Evolutionary conservation across 1,284 basidiomycete genomes (phyloP).

Genomic region (Cryptococcus hybrid): DNA sequence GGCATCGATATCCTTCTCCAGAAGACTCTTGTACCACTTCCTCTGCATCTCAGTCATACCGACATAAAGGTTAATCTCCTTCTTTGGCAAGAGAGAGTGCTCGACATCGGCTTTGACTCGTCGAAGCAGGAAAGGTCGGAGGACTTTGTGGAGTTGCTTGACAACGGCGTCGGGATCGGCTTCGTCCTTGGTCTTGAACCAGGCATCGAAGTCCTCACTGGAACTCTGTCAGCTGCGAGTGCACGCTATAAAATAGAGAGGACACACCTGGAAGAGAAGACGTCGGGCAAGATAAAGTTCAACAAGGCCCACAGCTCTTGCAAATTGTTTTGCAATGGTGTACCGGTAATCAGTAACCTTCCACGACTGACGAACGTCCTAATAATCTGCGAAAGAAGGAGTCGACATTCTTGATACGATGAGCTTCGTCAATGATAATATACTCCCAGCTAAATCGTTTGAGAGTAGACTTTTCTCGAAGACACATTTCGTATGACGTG

Average conservation of each 20-base stretch:
- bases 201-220: slow-evolving; percentile 75
- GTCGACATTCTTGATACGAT: slow-evolving; percentile 99
- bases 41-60: slow-evolving; percentile 98
- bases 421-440: slow-evolving; percentile 98
- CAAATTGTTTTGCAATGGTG: slow-evolving; percentile 95
- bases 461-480: slow-evolving; percentile 87
- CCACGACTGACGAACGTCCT: slow-evolving; percentile 86
- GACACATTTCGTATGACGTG: slow-evolving; percentile 96
- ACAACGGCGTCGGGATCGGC: slow-evolving; percentile 82
- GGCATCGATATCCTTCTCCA: slow-evolving; percentile 99
- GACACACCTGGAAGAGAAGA: slow-evolving; percentile 51
- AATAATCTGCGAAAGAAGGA: slow-evolving; percentile 96
- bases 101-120: slow-evolving; percentile 98
- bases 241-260: not conserved
- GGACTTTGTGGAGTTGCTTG: slow-evolving; percentile 95
- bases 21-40: slow-evolving; percentile 93
- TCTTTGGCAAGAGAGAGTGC: slow-evolving; percentile 94
- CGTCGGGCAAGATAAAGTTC: slow-evolving; percentile 80
- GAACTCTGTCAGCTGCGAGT: slow-evolving; percentile 41
- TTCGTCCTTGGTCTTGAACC: slow-evolving; percentile 72
- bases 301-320: slow-evolving; percentile 95
- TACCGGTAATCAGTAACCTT: slow-evolving; percentile 92
- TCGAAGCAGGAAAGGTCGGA: slow-evolving; percentile 90
- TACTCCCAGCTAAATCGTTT: slow-evolving; percentile 98
- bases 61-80: slow-evolving; percentile 99